These are phyloP conservation scores for Phlegmacium glaucopus DNA, from an alignment of 768 basidiomycete genomes.

Conservation along the genomic window DNA sequence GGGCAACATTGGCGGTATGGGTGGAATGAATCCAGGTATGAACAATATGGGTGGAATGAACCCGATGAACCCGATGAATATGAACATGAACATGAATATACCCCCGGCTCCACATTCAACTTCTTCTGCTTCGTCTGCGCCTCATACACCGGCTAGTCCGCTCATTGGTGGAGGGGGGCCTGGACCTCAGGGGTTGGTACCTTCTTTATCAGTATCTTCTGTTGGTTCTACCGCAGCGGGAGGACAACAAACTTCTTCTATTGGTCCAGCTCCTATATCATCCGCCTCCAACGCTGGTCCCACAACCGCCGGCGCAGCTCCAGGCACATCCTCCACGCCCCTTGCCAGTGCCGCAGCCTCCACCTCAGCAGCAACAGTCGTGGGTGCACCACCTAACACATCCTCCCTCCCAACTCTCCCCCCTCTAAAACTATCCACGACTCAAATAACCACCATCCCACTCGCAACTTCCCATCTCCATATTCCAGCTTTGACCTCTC, in stretches of 20 bases:
- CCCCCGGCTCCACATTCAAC: not conserved
- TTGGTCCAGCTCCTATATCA: too few species aligned
- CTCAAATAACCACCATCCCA: constrained; percentile 60
- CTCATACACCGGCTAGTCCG: constrained; percentile 3
- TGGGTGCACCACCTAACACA: constrained; percentile 17
- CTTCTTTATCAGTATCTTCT: constrained; percentile 1
- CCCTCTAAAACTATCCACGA: constrained; percentile 54
- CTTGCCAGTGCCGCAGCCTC: not conserved
- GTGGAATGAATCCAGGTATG: constrained; percentile 9
- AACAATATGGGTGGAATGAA: constrained; percentile 7
- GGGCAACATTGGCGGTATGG: constrained; percentile 10
- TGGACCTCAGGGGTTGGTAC: not conserved
- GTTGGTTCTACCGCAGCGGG: not conserved
- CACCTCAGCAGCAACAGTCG: constrained; percentile 10
- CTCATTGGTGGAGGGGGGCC: not conserved
- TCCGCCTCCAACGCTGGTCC: too few species aligned
- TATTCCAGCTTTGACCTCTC: constrained; percentile 50
- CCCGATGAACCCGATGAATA: not conserved
- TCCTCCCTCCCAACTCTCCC: constrained; percentile 43
- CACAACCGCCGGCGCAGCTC: not conserved
- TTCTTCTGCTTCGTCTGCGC: not conserved
- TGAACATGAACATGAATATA: not conserved
- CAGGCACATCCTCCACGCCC: constrained; percentile 3
- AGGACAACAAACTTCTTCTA: too few species aligned
- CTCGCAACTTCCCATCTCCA: constrained; percentile 45